phyloP scores from a whole-genome alignment of 2,329 filamentous ascomycete species.

The Bipolaris bicolor region DNA sequence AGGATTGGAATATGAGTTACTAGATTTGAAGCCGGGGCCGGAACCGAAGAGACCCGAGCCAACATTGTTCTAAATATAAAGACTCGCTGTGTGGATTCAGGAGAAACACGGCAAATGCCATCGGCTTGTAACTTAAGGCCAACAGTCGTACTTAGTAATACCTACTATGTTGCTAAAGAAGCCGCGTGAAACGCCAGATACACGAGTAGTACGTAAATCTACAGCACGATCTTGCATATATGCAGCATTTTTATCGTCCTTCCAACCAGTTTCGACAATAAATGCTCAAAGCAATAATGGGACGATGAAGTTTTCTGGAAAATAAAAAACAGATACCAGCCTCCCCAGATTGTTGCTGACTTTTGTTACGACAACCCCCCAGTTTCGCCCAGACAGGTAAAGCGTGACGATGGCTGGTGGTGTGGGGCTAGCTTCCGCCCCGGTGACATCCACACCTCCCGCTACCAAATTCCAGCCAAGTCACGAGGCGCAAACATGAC shows the following conservation, averaged over 20 bases:
- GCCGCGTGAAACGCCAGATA: no score
- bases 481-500: slow-evolving; percentile 5
- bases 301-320: not conserved
- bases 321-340: no score
- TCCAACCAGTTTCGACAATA: no score
- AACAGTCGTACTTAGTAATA: no score
- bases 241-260: no score
- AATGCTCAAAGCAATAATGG: not conserved
- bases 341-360: no score
- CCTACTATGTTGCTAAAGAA: no score
- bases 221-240: no score
- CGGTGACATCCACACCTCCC: slow-evolving; percentile 1
- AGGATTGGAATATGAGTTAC: not conserved
- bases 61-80: no score
- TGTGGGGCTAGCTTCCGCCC: not conserved
- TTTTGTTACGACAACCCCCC: not conserved
- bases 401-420: not conserved
- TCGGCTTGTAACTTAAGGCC: no score
- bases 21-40: not conserved
- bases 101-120: no score
- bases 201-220: no score
- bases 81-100: not conserved
- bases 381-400: not conserved
- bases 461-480: slow-evolving; percentile 4
- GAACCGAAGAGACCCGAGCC: not conserved